Conservation (phyloP, 148 eudicot genomes). For the Simmondsia chinensis region DNA sequence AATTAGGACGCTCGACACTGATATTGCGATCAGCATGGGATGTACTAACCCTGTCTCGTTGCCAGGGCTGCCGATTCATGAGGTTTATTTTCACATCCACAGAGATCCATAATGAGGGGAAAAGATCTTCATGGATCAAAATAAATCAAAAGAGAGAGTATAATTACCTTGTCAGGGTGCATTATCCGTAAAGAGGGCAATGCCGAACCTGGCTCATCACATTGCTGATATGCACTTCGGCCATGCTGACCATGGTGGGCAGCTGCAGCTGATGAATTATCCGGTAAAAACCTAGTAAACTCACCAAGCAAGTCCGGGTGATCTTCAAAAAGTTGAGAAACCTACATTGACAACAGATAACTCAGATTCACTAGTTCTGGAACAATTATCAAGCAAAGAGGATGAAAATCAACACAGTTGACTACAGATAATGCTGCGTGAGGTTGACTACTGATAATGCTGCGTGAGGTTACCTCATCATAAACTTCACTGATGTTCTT, state of each 20-base stretch:
- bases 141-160: background rate
- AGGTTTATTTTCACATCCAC: background rate
- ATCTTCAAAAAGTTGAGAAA: conserved; percentile 68
- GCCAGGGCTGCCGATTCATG: conserved; percentile 48
- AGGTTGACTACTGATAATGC: no score
- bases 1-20: conserved; percentile 56
- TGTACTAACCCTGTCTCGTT: conserved; percentile 47
- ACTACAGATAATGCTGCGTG: no score
- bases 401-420: no score
- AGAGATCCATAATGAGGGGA: background rate
- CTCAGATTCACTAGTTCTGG: background rate
- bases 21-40: conserved; percentile 55
- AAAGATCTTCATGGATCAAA: background rate
- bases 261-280: conserved; percentile 58
- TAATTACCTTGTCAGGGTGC: conserved; percentile 58
- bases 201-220: conserved; percentile 58
- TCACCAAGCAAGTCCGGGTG: conserved; percentile 87
- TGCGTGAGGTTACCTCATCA: conserved; percentile 50
- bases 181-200: conserved; percentile 41
- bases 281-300: conserved; percentile 92
- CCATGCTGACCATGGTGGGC: conserved; percentile 37
- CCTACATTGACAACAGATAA: conserved; percentile 24
- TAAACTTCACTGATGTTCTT: conserved; percentile 82
- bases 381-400: no score
- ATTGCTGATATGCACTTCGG: conserved; percentile 35